Conservation (phyloP, 768 basidiomycete species). For the Peribolospora baueri region DNA sequence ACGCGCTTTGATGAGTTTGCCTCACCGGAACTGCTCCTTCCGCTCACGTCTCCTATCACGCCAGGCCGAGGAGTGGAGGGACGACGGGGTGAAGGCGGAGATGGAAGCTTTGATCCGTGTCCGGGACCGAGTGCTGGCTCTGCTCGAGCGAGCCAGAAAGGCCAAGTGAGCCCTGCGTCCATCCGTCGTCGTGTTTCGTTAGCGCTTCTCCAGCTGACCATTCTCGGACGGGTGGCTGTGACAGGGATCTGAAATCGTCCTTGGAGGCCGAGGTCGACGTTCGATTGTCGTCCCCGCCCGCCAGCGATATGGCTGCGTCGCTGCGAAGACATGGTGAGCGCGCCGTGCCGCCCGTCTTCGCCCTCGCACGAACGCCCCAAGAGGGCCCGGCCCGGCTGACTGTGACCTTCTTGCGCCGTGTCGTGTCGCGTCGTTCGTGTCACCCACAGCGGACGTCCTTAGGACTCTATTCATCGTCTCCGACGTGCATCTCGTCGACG, state of each 20-base stretch:
- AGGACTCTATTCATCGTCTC: constrained; percentile 64
- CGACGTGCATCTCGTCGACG: constrained; percentile 28
- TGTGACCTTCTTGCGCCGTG: neutral
- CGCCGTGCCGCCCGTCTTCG: neutral
- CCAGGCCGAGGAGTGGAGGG: constrained; percentile 39
- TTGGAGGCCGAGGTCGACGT: constrained; percentile 53
- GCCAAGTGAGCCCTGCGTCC: constrained; percentile 33
- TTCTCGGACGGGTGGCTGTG: neutral
- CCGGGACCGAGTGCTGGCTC: constrained; percentile 34
- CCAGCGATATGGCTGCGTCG: constrained; percentile 18
- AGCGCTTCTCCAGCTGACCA: neutral
- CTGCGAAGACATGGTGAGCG: constrained; percentile 20
- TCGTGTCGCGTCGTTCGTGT: neutral
- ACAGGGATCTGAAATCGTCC: constrained; percentile 46
- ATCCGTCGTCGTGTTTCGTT: neutral
- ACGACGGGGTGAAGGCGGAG: constrained; percentile 31
- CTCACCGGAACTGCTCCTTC: neutral
- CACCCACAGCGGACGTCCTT: constrained; percentile 32
- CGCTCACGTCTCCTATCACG: neutral
- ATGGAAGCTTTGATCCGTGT: constrained; percentile 41
- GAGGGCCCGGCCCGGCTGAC: neutral
- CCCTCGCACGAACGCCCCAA: neutral
- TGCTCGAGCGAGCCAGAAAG: constrained; percentile 51
- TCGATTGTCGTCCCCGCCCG: constrained; percentile 2
- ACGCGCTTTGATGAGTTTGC: neutral